Base-by-base conservation (phyloP, 805 yeast species). In the Metschnikowia sp. region DNA sequence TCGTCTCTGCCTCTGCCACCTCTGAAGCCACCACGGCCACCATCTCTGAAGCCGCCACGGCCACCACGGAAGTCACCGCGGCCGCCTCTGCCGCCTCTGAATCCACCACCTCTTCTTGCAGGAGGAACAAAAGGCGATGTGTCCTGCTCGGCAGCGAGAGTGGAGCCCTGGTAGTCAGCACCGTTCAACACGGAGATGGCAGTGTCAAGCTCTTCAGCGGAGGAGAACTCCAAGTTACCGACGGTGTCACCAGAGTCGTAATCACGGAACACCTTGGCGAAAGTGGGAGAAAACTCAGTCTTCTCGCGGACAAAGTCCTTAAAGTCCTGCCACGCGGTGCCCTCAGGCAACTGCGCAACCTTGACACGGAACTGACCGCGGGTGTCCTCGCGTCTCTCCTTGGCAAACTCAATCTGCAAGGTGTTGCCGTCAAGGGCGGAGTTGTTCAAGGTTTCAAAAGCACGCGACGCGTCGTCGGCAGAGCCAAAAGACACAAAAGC, bases 271-370 rank as follows among this genome's bases (percentile, higher is more conserved):
- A 72, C 74, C 63, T 72, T 69, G 58, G 75, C 73, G 55, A 84
- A 86, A 32, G 84, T 79, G 48, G 89, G 86, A 49, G 81, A 78
- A 54, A 77, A 66, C 53, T 78, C 72, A 47, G 79, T 81, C 68
- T 81, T 85, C 52, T 86, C 90, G 65, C 96, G 79, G 55, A 89
- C 90, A 64, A 88, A 82, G 73, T 92, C 98, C 75, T 90, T 87
- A 63, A 87, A 78, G 61, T 86, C 92, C 76, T 87, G 94, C 95
- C 95, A 87, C 43, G 88, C 83, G 48, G 87, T 77, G 53, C 83
- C 83, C 57, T 83, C 86, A 58, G 91, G 91, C 60, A 87, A 74
- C 68, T 81, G 81, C 57, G 79, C 68, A 32, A 86, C 79, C 62
- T 83, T 78, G 50, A 84, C 82, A 75, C 94, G 81, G 72, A 72